Evolutionary conservation across 371 early-diverging fungal genomes (phyloP).

Genomic region (Coemansia sp.): DNA sequence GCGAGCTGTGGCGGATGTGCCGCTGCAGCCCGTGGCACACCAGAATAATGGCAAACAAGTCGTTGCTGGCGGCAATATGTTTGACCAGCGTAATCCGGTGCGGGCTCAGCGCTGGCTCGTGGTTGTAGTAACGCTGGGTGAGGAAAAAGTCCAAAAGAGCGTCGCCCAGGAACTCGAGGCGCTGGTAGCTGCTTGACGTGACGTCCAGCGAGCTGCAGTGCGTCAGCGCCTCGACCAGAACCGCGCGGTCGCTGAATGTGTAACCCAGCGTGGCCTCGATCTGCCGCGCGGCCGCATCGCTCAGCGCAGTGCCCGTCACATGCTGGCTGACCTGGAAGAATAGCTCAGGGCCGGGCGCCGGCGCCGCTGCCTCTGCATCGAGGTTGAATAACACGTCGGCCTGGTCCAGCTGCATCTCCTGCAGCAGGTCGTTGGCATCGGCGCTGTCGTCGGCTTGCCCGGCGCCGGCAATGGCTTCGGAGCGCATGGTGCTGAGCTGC

Average conservation of each 20-base stretch:
- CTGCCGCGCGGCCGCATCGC: constrained; percentile 26
- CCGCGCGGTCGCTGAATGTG: constrained; percentile 62
- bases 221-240: constrained; percentile 81
- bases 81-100: constrained; percentile 65
- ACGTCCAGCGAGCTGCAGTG: constrained; percentile 70
- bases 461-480: constrained; percentile 1
- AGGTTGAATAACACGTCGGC: constrained; percentile 22
- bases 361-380: not conserved
- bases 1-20: constrained; percentile 67
- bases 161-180: constrained; percentile 95
- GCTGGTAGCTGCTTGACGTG: constrained; percentile 75
- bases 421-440: constrained; percentile 9
- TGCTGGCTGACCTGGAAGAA: not conserved
- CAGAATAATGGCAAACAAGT: constrained; percentile 74
- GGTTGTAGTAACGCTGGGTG: constrained; percentile 68
- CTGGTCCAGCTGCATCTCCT: constrained; percentile 34
- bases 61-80: constrained; percentile 86
- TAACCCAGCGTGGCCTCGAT: constrained; percentile 67
- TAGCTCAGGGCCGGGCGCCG: not conserved
- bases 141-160: constrained; percentile 84
- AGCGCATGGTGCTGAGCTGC: constrained; percentile 10
- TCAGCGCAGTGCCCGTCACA: not conserved
- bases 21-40: constrained; percentile 61
- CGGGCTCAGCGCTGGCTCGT: constrained; percentile 65
- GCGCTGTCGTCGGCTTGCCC: not conserved